phyloP scores from a whole-genome alignment of 2,329 filamentous ascomycete species.

The Fusarium pilosicola region DNA sequence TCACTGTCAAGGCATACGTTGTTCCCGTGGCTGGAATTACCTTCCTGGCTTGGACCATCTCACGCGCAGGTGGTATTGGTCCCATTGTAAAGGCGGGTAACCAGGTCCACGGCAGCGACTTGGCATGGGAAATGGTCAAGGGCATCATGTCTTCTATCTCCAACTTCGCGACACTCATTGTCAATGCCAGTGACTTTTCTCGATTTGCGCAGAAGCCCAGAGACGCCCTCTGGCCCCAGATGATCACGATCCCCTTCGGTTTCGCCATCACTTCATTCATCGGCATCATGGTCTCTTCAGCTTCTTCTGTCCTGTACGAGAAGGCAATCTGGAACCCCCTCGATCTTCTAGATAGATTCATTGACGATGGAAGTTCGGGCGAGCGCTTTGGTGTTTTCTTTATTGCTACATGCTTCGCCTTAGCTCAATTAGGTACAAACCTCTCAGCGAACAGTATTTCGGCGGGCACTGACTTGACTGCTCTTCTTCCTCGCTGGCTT shows the following conservation, averaged over 20 bases:
- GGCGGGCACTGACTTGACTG: conserved; percentile 86
- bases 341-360: conserved; percentile 71
- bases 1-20: conserved; percentile 88
- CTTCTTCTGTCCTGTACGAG: conserved; percentile 73
- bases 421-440: conserved; percentile 87
- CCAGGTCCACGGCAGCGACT: conserved; percentile 69
- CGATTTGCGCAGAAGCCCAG: conserved; percentile 81
- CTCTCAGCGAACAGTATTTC: conserved; percentile 90
- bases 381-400: conserved; percentile 81
- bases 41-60: conserved; percentile 88
- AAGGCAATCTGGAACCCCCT: conserved; percentile 80
- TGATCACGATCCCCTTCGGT: conserved; percentile 76
- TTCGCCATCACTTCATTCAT: conserved; percentile 87
- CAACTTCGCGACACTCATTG: conserved; percentile 89
- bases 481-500: conserved; percentile 80
- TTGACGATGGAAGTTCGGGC: conserved; percentile 73
- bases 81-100: conserved; percentile 79
- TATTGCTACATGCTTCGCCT: conserved; percentile 74
- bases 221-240: conserved; percentile 83
- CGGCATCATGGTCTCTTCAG: conserved; percentile 80
- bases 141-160: conserved; percentile 90
- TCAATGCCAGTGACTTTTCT: conserved; percentile 84
- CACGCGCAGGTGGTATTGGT: conserved; percentile 83
- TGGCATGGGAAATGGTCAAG: conserved; percentile 85
- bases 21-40: conserved; percentile 85